Evolutionary conservation across 1,284 basidiomycete species (phyloP), one percentile per base, ranked within the genome.

Genomic region (Irpex lacteus): DNA sequence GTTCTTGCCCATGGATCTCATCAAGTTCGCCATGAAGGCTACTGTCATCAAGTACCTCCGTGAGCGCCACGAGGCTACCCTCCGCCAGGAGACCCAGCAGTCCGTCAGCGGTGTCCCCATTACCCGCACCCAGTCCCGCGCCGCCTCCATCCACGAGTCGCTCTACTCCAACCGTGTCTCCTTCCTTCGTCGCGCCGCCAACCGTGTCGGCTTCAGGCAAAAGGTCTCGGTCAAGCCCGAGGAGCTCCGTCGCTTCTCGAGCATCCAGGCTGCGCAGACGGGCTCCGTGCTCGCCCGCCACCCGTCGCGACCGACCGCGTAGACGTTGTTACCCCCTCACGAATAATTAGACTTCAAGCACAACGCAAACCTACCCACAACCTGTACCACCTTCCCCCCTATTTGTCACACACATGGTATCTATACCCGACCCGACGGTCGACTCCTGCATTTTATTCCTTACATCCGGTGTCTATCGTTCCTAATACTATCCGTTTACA

Each of bases 1-100:
- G 95, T 98, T 96, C 87, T 77, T 92, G 70, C 95, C 96, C 67
- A 88, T 98, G 65, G 96, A 98, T 80, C 86, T 89, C 76, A 91
- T 98, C 87, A 98, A 98, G 86, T 98, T 98, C 76, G 90, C 83
- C 62, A 96, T 98, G 92, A 95, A 96, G 83, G 91, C 88, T 26
- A 95, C 94, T 55, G 80, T 95, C 76, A 96, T 98, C 84, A 91
- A 91, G 80, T 83, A 71, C 68, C 86, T 97, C 73, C 91, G 92
- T 67, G 77, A 83, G 62, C 90, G 92, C 66, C 87, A 88, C 76
- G 82, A 85, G 71, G 76, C 72, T 65, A 73, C 80, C 50, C 79
- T 83, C 62, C 78, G 77, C 53, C 78, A 78, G 66, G 76, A 80
- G 64, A 79, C 76, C 37, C 76, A 78, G 40, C 74, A 79, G 63